Percentiles rank a stretch among this genome's conserved stretches.
phyloP scores from a whole-genome alignment of 352 stramenopile genomes.

The Phytopythium vexans region DNA sequence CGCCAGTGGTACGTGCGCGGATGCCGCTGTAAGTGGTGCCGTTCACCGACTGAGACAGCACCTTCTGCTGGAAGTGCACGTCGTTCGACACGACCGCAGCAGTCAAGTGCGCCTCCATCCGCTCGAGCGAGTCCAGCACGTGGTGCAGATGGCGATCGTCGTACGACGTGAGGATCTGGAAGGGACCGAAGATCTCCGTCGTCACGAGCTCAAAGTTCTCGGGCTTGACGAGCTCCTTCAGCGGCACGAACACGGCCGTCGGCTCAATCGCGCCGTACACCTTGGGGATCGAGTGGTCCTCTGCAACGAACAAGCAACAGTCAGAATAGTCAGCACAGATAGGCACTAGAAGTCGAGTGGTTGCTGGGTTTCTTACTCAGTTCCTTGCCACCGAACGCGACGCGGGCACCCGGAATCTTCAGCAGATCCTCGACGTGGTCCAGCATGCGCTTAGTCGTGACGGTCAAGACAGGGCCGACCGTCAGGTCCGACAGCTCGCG shows the following conservation, averaged over 20 bases:
- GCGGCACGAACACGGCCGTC: slow-evolving; percentile 96
- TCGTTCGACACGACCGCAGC: slow-evolving; percentile 98
- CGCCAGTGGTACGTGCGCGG: slow-evolving; percentile 94
- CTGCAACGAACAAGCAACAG: slow-evolving; percentile 24
- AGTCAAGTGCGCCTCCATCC: slow-evolving; percentile 97
- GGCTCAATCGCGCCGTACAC: slow-evolving; percentile 96
- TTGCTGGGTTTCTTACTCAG: slow-evolving; percentile 31
- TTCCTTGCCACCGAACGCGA: slow-evolving; percentile 95
- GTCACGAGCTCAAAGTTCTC: slow-evolving; percentile 94
- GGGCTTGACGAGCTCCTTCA: slow-evolving; percentile 94
- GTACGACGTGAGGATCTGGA: slow-evolving; percentile 95
- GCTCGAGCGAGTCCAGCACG: slow-evolving; percentile 93
- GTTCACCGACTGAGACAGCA: slow-evolving; percentile 98
- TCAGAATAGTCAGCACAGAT: not conserved
- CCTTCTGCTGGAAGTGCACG: slow-evolving; percentile 90
- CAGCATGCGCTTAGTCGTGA: slow-evolving; percentile 95
- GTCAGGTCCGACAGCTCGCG: slow-evolving; percentile 94
- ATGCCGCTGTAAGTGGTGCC: slow-evolving; percentile 98
- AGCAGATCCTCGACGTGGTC: slow-evolving; percentile 90
- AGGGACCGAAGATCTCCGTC: slow-evolving; percentile 98
- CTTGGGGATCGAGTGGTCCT: slow-evolving; percentile 93
- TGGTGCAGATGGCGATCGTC: slow-evolving; percentile 90
- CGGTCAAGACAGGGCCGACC: slow-evolving; percentile 96
- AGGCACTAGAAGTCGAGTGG: not conserved
- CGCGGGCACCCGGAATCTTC: slow-evolving; percentile 91